These are phyloP conservation scores for Fragaria ananassa DNA, from an alignment of 306 rosid genomes.

Conservation along the genomic window DNA sequence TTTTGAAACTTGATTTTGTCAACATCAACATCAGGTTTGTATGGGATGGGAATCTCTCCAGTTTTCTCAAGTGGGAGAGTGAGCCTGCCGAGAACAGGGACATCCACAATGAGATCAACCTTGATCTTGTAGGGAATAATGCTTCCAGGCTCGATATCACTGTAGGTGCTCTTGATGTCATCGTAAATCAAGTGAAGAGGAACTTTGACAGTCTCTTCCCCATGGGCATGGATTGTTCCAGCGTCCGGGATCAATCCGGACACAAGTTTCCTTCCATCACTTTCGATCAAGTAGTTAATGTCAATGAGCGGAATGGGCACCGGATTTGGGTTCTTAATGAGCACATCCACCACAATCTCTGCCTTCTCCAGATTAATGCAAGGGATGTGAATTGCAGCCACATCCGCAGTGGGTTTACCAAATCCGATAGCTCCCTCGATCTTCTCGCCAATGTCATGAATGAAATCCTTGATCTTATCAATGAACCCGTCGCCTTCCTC, in stretches of 20 bases:
- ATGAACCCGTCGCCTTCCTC: conserved; percentile 73
- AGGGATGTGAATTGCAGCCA: conserved; percentile 61
- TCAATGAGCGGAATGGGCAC: conserved; percentile 88
- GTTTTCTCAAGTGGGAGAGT: conserved; percentile 87
- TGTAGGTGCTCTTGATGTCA: conserved; percentile 73
- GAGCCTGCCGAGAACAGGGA: conserved; percentile 77
- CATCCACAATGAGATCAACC: conserved; percentile 82
- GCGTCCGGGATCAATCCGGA: conserved; percentile 94
- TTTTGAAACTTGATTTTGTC: conserved; percentile 72
- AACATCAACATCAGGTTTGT: conserved; percentile 88
- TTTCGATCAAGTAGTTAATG: conserved; percentile 77
- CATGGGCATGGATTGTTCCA: conserved; percentile 83
- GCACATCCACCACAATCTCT: conserved; percentile 79
- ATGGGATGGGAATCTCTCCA: conserved; percentile 90
- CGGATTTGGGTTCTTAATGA: conserved; percentile 84
- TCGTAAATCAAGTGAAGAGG: conserved; percentile 68
- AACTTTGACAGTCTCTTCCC: conserved; percentile 75
- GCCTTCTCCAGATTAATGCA: conserved; percentile 61
- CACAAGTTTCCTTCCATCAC: conserved; percentile 82
- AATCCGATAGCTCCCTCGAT: conserved; percentile 81
- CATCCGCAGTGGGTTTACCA: conserved; percentile 92
- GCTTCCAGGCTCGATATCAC: conserved; percentile 76
- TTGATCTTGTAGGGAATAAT: conserved; percentile 73
- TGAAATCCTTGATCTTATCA: conserved; percentile 87
- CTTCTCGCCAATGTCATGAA: conserved; percentile 93